Base-by-base conservation (phyloP, 441 rosid species). In the Heliophila coronopifolia region DNA sequence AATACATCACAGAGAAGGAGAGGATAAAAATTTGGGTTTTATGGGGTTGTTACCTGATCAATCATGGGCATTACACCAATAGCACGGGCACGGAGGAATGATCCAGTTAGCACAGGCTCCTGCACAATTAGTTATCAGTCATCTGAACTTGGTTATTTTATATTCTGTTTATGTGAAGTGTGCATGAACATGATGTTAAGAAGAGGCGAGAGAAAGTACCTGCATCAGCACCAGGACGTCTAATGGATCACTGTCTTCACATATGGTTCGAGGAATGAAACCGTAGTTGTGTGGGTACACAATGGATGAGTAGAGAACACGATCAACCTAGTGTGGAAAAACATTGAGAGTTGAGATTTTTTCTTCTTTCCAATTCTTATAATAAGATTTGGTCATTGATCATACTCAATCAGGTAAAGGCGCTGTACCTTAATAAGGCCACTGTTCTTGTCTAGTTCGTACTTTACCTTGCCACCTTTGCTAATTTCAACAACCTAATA, bases 241-340 rank as follows among this genome's bases (percentile, higher is more conserved):
- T 71, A 92, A 81, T 15, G 99, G 99, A 65, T 92, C 99, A 65
- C 88, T 81, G 63, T 92, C 99, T 67, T 92, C 99, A 52, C 99
- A 92, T 19, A 92, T 50, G 41, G 99, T 92, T 35, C 99, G 76
- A 0, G 99, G 97, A 33, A 92, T 88, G 68, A 92, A 92, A 41
- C 99, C 99, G 66, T 92, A 92, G 76, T 92, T 92, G 78, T 92
- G 99, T 0, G 99, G 99, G 78, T 92, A 92, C 69, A 92, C 99
- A 63, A 88, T 94, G 9, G 99, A 92, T 48, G 99, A 92, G 76
- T 88, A 92, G 19, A 92, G 92, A 34, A 92, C 61, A 35, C 97
- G 97, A 46, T 92, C 97, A 50, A 92, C 99, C 97, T 91, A 49
- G 38, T 65, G 31, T 50, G 34, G 2, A 39, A 10, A 45, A 9